Conservation (phyloP, 208 protist genomes). For the Phytomonas francai region DNA sequence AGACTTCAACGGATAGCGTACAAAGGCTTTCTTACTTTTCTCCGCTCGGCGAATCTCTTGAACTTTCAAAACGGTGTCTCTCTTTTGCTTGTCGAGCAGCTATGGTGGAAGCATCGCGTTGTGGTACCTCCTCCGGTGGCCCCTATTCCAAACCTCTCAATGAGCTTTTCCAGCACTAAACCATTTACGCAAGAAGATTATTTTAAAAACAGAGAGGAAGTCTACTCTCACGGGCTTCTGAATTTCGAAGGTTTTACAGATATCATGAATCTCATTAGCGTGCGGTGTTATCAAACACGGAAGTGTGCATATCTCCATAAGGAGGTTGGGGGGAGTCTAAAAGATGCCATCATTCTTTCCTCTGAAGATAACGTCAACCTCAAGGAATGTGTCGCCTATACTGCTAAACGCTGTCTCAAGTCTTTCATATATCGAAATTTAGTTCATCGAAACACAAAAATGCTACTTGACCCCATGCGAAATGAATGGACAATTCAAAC, state of each 20-base stretch:
- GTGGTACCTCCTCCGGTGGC: not conserved
- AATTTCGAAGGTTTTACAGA: slow-evolving; percentile 71
- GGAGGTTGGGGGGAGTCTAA: slow-evolving; percentile 13
- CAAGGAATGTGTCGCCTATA: slow-evolving; percentile 55
- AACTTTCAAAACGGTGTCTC: slow-evolving; percentile 62
- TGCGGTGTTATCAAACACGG: slow-evolving; percentile 71
- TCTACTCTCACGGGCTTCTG: slow-evolving; percentile 19
- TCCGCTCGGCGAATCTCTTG: slow-evolving; percentile 49
- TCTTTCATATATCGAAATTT: slow-evolving; percentile 42
- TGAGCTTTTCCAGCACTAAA: not conserved
- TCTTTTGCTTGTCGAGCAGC: slow-evolving; percentile 49
- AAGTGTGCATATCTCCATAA: slow-evolving; percentile 23
- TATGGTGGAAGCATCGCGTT: slow-evolving; percentile 39
- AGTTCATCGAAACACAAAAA: slow-evolving; percentile 34
- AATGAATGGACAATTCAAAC: slow-evolving; percentile 63
- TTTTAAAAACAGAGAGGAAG: slow-evolving; percentile 5
- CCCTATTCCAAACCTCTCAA: not conserved
- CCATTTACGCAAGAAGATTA: not conserved
- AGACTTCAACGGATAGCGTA: slow-evolving; percentile 26
- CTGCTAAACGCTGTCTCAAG: slow-evolving; percentile 47
- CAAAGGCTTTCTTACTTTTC: slow-evolving; percentile 47
- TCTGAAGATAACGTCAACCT: slow-evolving; percentile 61
- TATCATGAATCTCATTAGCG: slow-evolving; percentile 82
- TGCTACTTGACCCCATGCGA: slow-evolving; percentile 37
- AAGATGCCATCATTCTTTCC: slow-evolving; percentile 47